Evolutionary conservation across 352 stramenopile genomes (phyloP).

Genomic region (Globisporangium cederbergense): DNA sequence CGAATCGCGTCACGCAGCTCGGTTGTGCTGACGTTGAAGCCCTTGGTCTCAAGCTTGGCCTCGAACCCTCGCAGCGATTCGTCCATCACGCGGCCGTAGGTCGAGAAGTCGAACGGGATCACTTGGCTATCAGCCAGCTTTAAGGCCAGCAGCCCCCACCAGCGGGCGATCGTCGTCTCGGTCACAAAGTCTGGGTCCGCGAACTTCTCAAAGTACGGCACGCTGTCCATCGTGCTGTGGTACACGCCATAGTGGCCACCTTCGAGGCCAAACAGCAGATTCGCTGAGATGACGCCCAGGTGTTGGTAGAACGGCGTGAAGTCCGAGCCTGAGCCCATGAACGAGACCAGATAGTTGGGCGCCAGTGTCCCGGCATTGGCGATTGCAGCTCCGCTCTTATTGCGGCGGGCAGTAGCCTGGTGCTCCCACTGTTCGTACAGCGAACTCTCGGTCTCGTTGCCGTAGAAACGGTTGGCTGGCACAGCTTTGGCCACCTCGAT

Average conservation of each 20-base stretch:
- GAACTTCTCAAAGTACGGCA: conserved; percentile 58
- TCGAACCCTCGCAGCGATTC: conserved; percentile 35
- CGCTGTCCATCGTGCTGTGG: conserved; percentile 86
- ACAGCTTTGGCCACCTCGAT: conserved; percentile 51
- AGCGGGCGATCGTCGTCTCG: conserved; percentile 42
- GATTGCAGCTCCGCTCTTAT: conserved; percentile 14
- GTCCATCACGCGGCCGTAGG: conserved; percentile 59
- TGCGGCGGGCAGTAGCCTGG: conserved; percentile 26
- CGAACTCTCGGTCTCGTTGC: conserved; percentile 21
- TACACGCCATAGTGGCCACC: conserved; percentile 61
- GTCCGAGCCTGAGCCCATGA: conserved; percentile 56
- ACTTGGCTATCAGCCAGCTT: conserved; percentile 47
- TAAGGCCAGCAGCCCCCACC: conserved; percentile 62
- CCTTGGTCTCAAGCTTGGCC: conserved; percentile 16
- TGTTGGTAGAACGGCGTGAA: conserved; percentile 79
- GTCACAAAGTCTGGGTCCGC: conserved; percentile 59
- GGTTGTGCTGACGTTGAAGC: conserved; percentile 29
- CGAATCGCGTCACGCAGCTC: conserved; percentile 37
- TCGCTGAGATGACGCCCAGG: conserved; percentile 70
- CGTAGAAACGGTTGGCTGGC: conserved; percentile 42
- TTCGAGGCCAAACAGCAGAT: conserved; percentile 47
- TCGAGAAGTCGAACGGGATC: conserved; percentile 70
- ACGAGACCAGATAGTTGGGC: conserved; percentile 36
- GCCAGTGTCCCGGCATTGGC: conserved; percentile 25
- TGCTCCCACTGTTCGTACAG: conserved; percentile 37